Evolutionary conservation across 1,139 yeast species (phyloP), one percentile per base, ranked within the genome.

Genomic region (Protomyces inouyei): DNA sequence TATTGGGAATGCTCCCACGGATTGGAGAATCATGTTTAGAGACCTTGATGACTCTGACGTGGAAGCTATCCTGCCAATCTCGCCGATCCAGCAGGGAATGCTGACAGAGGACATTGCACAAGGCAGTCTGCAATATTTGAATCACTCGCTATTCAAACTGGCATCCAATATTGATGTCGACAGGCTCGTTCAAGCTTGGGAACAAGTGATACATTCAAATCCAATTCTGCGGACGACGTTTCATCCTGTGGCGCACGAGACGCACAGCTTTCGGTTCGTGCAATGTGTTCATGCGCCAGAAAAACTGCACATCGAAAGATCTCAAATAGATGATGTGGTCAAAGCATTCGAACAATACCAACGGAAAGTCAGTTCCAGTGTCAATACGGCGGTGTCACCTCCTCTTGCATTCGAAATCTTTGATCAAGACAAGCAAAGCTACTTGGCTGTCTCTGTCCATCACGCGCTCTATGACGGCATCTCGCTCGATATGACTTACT

Each of bases 51-150:
- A 18, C 9, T 52, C 16, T 36, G 61, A 12, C 38, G 55, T 51
- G 10, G 66, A 59, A 5, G 60, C 51, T 9, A 51, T 66, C 3
- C 65, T 66, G 23, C 68, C 67, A 25, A 68, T 70, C 37, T 70
- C 72, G 10, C 71, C 70, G 5, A 40, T 70, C 28, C 72, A 70
- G 61, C 70, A 65, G 8, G 71, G 71, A 2, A 69, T 70, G 37
- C 48, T 70, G 14, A 53, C 67, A 8, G 56, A 61, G 10, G 61
- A 64, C 52, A 21, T 36, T 6, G 25, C 23, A 9, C 16, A 16
- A 10, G 48, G 48, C 5, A 43, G 23, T 16, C 18, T 43, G 48
- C 36, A 52, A n/a, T 70, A 70, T 43, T 48, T 67, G 32, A 70
- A 70, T 32, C 67, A 65, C n/a, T 69, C 61, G 32, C 61, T 69